phyloP scores from a whole-genome alignment of 2,329 filamentous ascomycete species.

The Aspergillus pseudotamarii region DNA sequence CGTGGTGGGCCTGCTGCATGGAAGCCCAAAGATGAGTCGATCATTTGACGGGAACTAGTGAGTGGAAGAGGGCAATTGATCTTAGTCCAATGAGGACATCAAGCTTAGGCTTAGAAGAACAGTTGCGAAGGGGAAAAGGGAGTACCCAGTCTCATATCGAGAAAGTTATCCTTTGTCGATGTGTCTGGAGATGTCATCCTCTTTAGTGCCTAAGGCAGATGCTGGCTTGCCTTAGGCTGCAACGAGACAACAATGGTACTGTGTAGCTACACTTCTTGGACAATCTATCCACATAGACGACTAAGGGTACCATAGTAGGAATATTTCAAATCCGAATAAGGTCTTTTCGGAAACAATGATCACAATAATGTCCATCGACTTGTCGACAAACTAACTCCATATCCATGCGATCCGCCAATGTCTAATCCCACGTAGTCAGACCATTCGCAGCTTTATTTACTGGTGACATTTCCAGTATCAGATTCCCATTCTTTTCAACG shows the following conservation, averaged over 20 bases:
- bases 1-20: conserved; percentile 31
- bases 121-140: neutral
- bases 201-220: conserved; percentile 10
- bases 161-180: neutral
- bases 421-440: conserved; percentile 16
- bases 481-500: conserved; percentile 44
- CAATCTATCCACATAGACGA: neutral
- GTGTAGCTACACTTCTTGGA: neutral
- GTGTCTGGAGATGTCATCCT: neutral
- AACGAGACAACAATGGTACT: neutral
- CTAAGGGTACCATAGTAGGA: neutral
- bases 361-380: neutral
- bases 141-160: neutral
- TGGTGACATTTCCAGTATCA: conserved; percentile 39
- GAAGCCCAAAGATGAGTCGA: conserved; percentile 26
- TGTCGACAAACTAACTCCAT: conserved; percentile 3
- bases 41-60: neutral
- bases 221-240: neutral
- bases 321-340: neutral
- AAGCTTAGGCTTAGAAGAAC: neutral
- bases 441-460: conserved; percentile 34
- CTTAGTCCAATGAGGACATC: neutral
- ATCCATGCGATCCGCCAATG: conserved; percentile 1
- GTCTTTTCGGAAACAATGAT: neutral
- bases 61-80: neutral